Evolutionary conservation across 352 stramenopile genomes (phyloP), one percentile per base, ranked within the genome.

Genomic region (Phytopythium cucurbitacearum): DNA sequence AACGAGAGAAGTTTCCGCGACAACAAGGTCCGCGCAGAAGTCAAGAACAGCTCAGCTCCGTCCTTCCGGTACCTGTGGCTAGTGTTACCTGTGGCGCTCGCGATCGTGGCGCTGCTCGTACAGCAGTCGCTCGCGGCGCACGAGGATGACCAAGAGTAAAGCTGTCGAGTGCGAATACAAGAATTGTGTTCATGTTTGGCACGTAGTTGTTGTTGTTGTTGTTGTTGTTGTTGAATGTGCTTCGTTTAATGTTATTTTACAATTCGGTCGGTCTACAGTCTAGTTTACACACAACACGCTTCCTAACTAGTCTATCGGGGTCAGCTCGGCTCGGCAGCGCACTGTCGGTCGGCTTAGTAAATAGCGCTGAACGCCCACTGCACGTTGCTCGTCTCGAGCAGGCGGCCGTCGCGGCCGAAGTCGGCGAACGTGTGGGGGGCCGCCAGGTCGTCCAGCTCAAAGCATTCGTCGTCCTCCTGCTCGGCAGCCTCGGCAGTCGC

Each of bases 291-390:
- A 28, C 21, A 28, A 28, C 21, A 28, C 21, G 21, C 21, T 28
- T 28, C 21, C 21, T 28, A 28, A 28, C 21, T 28, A 28, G 21
- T 28, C 21, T 28, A 28, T 28, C 21, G 21, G 21, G 21, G 21
- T 28, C 21, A 28, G 21, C 21, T 28, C 21, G 21, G 21, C 21
- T 28, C 21, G 21, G 21, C 21, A 28, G 21, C 21, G 21, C 21
- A 28, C 21, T 28, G 21, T 28, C 21, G 21, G 21, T 2, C 21
- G 2, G 53, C 57, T 65, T 85, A 90, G 66, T 90, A 90, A 56
- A 89, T 72, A 41, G 79, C 79, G 39, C 80, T 90, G 59, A 88
- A 90, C 4, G 80, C 76, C 80, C 80, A 90, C 54, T 85, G 74
- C 58, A 90, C 75, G 55, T 82, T 81, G 53, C 74, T 73, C 35